Base-by-base conservation (phyloP, 495 filamentous ascomycete species). In the Aspergillus heteromorphus region DNA sequence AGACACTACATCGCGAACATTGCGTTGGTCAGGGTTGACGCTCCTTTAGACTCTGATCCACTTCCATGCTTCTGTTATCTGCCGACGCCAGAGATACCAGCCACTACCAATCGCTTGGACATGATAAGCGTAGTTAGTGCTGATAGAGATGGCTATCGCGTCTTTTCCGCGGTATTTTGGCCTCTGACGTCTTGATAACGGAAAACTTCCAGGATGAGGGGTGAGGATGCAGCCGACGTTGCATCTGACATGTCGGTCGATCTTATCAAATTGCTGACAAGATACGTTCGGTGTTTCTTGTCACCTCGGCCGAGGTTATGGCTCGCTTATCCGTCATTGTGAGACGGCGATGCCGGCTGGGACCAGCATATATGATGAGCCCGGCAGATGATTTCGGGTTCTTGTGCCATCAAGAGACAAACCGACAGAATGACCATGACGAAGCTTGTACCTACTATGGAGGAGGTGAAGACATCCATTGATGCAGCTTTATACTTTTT, bases 381-480 rank as follows among this genome's bases (percentile, higher is more conserved):
- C 43, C 21, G 43, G 27, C 21, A 47, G 27, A 29, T 27, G 23
- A 7, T 7, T 27, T 7, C 34, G 34, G 34, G 34, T 38, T 38
- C 13, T 23, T 16, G 34, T 7, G 9, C 13, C 6, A 20, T 36
- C 4, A 29, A 38, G 4, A 27, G 17, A n/a, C 43, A 14, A 27
- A 29, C 13, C 27, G 13, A 6, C 43, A 29, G 20, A 14, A 47
- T 62, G 59, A 43, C 55, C 8, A 48, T 56, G 38, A n/a, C 29
- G 17, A 40, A 41, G 8, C 29, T 19, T 14, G 19, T 17, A 1
- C 53, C 52, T 0, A 49, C 51, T 7, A 60, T 63, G 10, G 63
- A 60, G 2, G 63, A 68, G 5, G 64, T 71, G 16, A 70, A 67
- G 40, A 55, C 52, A 1, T 64, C 59, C 0, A 62, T 68, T 2